Base-by-base conservation (phyloP, 2,329 filamentous ascomycete species). In the Talaromyces sp. region DNA sequence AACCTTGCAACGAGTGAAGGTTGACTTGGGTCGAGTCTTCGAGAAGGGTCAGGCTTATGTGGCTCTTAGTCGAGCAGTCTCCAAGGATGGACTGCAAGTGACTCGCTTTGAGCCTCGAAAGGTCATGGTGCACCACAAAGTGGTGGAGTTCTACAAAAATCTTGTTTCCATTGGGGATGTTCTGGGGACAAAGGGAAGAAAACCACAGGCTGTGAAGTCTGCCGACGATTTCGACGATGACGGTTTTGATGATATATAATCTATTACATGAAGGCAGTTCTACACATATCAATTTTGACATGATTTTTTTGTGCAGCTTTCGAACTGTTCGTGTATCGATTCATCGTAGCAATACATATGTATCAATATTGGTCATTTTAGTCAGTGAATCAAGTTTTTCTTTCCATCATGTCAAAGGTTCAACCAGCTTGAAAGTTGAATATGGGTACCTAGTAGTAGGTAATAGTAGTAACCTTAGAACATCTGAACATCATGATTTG, bases 11-110 rank as follows among this genome's bases (percentile, higher is more conserved):
- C 83, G 93, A 46, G 94, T 99, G 54, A 96, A 96, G 68, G 94
- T 99, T 22, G 91, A 99, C 69, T 80, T 99, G 0, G 89, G 91
- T 27, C 88, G 85, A 56, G 90, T 96, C 1, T 99, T 99, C 65
- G 94, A 99, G 70, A 97, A 96, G 72, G 94, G 94, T 0, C 94
- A 99, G 72, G 94, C 94, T 5, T 99, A 99, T 68, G 94, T 99
- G 47, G 94, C 94, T 47, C 84, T 99, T 13, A 96, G 90, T 78
- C 89, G 94, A 73, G 94, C 94, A 13, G 96, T 91, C 1, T 89
- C 82, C 53, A 91, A 97, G 76, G 82, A 85, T 16, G 94, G 94
- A 1, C 77, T 99, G 17, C 91, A 96, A 68, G 92, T 99, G 11
- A 73, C 93, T 44, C 83, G 90, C 32, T 99, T 99, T 65, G 89